Evolutionary conservation across 148 eudicot genomes (phyloP), one percentile per base, ranked within the genome.

Genomic region (Rhododendron williamsianum): DNA sequence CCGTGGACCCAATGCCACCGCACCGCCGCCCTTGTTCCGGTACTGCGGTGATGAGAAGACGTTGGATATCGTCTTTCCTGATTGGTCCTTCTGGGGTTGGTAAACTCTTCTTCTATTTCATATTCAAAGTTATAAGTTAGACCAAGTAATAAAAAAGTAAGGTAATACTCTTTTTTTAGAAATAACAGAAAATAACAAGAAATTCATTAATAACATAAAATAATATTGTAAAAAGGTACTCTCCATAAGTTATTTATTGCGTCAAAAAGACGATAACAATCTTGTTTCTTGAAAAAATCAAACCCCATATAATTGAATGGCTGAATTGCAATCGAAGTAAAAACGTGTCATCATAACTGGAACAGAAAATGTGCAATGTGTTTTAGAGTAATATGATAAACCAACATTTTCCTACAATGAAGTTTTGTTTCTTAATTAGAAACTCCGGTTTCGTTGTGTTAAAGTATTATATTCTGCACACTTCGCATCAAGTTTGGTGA

Each of bases 51-150:
- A 89, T 72, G 77, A 87, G 8, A 58, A 82, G 15, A 88, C 89
- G 0, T 63, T 90, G 23, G 96, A 93, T 51, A 91, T 93, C 51
- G 91, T 88, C 16, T 93, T 93, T 45, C 96, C 96, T 36, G 96
- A 93, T 81, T 92, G 94, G 96, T 93, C 96, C 4, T 93, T 93
- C 73, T 93, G 96, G 96, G 96, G 94, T 12, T 93, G 96, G 94
- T 93, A 93, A 85, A 51, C 12, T 78, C 63, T 84, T 81, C 41
- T 11, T 41, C 83, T 58, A 27, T 1, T 38, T 27, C 18, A 12
- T 35, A 6, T 67, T 69, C 33, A 9, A 67, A 25, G 33, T 67
- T 12, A 4, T 0, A 30, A 69, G 74, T 69, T 69, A 10, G 18
- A 69, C 5, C 36, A 15, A 43, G 45, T 10, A 23, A 77, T 4